Percentiles rank a stretch among this genome's conserved stretches.
Evolutionary conservation across 176 grass and related monocot species (phyloP).

Genomic region (Elymus sibiricus): DNA sequence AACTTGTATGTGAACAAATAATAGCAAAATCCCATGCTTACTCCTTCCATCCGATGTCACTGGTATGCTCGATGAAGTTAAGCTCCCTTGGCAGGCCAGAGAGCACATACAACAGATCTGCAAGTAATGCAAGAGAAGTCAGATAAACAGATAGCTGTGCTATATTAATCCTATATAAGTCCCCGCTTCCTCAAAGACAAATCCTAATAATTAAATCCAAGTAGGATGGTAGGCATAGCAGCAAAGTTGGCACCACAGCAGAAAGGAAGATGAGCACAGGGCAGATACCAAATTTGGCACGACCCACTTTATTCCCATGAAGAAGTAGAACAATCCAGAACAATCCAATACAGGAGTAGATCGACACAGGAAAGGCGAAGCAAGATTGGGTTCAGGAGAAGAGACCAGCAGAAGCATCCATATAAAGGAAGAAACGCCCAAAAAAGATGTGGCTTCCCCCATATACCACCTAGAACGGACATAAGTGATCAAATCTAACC

Average conservation of each 20-base stretch:
- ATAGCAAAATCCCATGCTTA: slow-evolving; percentile 41
- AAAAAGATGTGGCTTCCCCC: slow-evolving; percentile 29
- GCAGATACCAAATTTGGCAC: neutral
- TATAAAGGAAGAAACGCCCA: slow-evolving; percentile 36
- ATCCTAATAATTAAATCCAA: slow-evolving; percentile 6
- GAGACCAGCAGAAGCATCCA: neutral
- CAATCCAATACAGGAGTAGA: neutral
- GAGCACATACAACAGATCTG: slow-evolving; percentile 79
- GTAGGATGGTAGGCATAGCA: neutral
- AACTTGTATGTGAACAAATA: slow-evolving; percentile 8
- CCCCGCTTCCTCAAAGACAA: neutral
- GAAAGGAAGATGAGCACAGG: neutral
- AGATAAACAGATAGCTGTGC: neutral
- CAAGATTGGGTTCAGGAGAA: slow-evolving; percentile 13
- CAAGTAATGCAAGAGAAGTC: slow-evolving; percentile 4
- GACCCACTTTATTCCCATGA: slow-evolving; percentile 3
- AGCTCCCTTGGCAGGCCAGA: slow-evolving; percentile 82
- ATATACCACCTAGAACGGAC: slow-evolving; percentile 37
- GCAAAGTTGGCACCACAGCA: neutral
- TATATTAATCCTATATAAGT: neutral
- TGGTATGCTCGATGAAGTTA: slow-evolving; percentile 97
- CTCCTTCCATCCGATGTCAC: slow-evolving; percentile 99
- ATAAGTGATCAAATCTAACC: slow-evolving; percentile 33
- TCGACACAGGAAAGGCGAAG: slow-evolving; percentile 22
- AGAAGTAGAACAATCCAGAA: neutral